phyloP scores from a whole-genome alignment of 768 basidiomycete species.

The Strobilomyces confusus region DNA sequence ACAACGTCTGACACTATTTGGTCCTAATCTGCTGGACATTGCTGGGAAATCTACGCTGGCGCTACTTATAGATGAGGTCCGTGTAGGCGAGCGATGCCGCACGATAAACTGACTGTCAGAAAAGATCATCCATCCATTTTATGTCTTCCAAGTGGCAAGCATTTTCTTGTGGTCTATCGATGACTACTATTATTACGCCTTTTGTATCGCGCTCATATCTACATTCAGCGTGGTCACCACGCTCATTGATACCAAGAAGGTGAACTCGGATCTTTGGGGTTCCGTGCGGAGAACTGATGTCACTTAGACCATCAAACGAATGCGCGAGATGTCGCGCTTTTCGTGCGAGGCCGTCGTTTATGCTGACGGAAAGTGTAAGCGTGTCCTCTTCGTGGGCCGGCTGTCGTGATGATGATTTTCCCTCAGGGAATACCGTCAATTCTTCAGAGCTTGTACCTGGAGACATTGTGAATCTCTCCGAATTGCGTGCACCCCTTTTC shows the following conservation, averaged over 20 bases:
- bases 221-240: conserved; percentile 80
- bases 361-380: conserved; percentile 68
- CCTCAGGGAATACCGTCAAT: conserved; percentile 62
- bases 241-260: conserved; percentile 88
- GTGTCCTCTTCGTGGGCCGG: not conserved
- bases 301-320: conserved; percentile 77
- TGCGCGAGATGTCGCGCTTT: conserved; percentile 95
- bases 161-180: conserved; percentile 93
- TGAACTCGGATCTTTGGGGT: conserved; percentile 27
- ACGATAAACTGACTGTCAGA: conserved; percentile 1
- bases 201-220: conserved; percentile 92
- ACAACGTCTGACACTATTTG: conserved; percentile 76
- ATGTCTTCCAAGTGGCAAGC: conserved; percentile 96
- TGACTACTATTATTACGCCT: conserved; percentile 96
- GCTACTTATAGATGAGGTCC: conserved; percentile 86
- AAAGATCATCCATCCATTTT: conserved; percentile 94
- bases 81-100: conserved; percentile 8
- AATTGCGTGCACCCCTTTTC: conserved; percentile 64
- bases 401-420: conserved; percentile 2
- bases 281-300: conserved; percentile 2
- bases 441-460: conserved; percentile 86
- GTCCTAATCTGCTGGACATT: conserved; percentile 84
- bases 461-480: conserved; percentile 87
- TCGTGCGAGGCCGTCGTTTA: conserved; percentile 72
- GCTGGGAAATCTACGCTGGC: conserved; percentile 76